Percentiles rank a stretch among this genome's conserved stretches.
Conservation (phyloP, 331 rosid genomes). For the Acacia concinna region DNA sequence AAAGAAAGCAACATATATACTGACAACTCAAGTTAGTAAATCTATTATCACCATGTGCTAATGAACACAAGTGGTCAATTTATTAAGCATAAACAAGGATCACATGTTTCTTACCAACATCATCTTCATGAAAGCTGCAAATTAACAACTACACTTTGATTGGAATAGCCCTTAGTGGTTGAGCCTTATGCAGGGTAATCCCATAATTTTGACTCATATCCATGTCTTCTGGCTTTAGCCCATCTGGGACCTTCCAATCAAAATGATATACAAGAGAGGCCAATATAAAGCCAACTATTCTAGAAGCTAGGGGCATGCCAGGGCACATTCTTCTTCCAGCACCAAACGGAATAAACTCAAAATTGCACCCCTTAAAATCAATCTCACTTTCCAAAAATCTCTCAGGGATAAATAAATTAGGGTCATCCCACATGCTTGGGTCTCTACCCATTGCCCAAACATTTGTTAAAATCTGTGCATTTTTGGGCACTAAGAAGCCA, state of each 20-base stretch:
- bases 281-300: not conserved
- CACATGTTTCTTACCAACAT: not conserved
- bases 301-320: not conserved
- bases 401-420: not conserved
- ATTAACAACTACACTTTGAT: not conserved
- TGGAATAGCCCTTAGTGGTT: not conserved
- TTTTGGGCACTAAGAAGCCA: not conserved
- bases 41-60: too few relatives aligned
- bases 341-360: slow-evolving; percentile 9
- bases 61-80: not conserved
- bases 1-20: too few relatives aligned
- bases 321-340: slow-evolving; percentile 1
- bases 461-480: not conserved
- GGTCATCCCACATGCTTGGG: not conserved
- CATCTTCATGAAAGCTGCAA: not conserved
- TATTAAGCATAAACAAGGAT: not conserved
- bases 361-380: not conserved
- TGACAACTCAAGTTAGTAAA: too few relatives aligned
- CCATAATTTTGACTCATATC: not conserved
- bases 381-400: not conserved
- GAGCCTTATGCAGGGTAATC: not conserved
- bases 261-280: slow-evolving; percentile 1
- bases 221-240: not conserved
- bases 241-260: not conserved
- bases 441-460: slow-evolving; percentile 3